Base-by-base conservation (phyloP, 108 stramenopile genomes). In the Heterococcus sp. region DNA sequence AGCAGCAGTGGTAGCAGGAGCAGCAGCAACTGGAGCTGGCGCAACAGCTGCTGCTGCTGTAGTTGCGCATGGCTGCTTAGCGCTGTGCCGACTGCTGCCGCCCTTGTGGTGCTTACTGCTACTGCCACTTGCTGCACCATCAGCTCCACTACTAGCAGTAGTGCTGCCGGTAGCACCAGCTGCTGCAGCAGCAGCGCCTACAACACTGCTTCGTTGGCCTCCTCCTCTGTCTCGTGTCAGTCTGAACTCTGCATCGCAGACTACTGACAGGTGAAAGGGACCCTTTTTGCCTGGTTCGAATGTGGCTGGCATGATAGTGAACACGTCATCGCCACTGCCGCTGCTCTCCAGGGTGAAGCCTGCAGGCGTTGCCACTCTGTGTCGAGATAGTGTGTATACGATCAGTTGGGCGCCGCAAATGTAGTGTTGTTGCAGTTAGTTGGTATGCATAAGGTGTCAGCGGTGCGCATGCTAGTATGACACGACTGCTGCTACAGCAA, bases 251-350 rank as follows among this genome's bases (percentile, higher is more conserved):
- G 39, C 87, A 37, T 89, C 87, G 28, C 74, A 58, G 26, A 76
- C 35, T 27, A 89, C 85, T 21, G 87, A 85, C 33, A 89, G 72
- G 37, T 88, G 85, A 66, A 89, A 89, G 8, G 71, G 72, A 8
- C 89, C 89, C 28, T 69, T 66, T 66, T 89, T 88, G 30, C 72
- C 83, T 11, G 85, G 84, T 2, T 75, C 87, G 63, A 88, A 89
- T 0, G 89, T 89, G 2, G 85, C 65, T 4, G 89, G 89, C 87
- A 89, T 85, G 30, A 89, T 89, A 8, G 46, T 58, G 46, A 58
- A 58, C 14, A 21, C 46, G 46, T 58, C 46, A 21, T 58, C 46
- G 14, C 14, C 14, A n/a, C n/a, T n/a, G 14, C 46, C 46, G 46
- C 14, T 21, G 46, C 46, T 58, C 46, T 58, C 46, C 46, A 58